Percentiles rank a stretch among this genome's conserved stretches.
These are phyloP conservation scores for Chlamydomonas sp. DNA, from an alignment of 139 green algal genomes.

Conservation along the genomic window DNA sequence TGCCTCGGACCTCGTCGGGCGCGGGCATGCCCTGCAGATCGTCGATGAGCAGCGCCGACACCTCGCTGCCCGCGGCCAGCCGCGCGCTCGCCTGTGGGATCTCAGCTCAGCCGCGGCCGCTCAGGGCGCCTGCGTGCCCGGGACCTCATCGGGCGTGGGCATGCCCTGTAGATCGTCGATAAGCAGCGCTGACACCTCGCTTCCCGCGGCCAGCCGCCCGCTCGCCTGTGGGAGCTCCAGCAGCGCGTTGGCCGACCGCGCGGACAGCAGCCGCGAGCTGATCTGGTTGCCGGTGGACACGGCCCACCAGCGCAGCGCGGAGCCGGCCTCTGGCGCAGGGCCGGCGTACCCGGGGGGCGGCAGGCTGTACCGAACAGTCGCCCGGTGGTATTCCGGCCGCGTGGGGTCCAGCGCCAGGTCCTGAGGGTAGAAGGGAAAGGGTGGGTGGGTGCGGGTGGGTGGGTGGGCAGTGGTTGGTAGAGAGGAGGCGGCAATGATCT, in stretches of 20 bases:
- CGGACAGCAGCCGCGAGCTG: constrained; percentile 79
- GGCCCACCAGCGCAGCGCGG: constrained; percentile 55
- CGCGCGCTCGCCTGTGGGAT: constrained; percentile 36
- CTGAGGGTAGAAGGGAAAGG: too few species aligned
- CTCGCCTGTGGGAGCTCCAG: constrained; percentile 46
- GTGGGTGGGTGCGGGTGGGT: too few species aligned
- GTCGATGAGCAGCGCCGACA: constrained; percentile 68
- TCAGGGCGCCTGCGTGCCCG: too few species aligned
- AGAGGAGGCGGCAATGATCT: too few species aligned
- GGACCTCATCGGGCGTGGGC: constrained; percentile 13
- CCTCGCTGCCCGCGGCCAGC: constrained; percentile 43
- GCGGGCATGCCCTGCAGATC: constrained; percentile 47
- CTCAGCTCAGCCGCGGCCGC: too few species aligned
- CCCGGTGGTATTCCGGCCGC: constrained; percentile 93
- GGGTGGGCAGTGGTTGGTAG: too few species aligned
- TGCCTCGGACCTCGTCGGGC: constrained; percentile 2
- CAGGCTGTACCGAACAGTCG: constrained; percentile 43
- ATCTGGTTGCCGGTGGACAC: constrained; percentile 87
- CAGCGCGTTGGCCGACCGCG: constrained; percentile 50
- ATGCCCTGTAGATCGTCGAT: constrained; percentile 54
- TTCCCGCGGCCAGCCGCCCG: constrained; percentile 45
- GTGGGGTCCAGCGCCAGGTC: constrained; percentile 77
- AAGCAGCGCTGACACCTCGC: constrained; percentile 61
- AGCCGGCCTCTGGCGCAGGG: too few species aligned
- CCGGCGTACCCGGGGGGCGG: too few species aligned